Base-by-base conservation (phyloP, 2,329 filamentous ascomycete species). In the Penicillium aurantiogriseum region DNA sequence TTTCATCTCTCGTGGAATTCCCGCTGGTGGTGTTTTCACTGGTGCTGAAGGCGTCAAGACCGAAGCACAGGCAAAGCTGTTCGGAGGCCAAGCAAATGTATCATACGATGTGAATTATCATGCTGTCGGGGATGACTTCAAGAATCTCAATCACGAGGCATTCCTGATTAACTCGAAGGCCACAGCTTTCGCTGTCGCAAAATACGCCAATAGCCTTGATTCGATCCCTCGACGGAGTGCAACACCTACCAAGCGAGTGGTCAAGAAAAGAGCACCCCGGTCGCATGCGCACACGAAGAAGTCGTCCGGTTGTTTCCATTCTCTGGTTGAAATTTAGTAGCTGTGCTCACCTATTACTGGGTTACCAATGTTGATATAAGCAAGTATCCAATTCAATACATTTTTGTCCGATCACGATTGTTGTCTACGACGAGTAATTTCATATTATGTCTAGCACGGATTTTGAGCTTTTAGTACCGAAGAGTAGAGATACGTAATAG, bases 11-110 rank as follows among this genome's bases (percentile, higher is more conserved):
- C 81, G 84, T 55, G 87, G 87, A 3, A 91, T 92, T 42, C 88
- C 90, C 0, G 85, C 85, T 1, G 89, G 90, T 25, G 90, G 90
- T 31, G 85, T 92, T 59, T 88, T 89, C 54, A 91, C 89, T 2
- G 90, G 90, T 39, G 90, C 90, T 1, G 89, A 92, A 73, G 88
- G 83, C 13, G 72, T 90, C 75, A 92, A 92, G 83, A 91, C 88
- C 0, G 75, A 81, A 49, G 80, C 85, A 35, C 87, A 92, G 69
- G 83, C 75, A 2, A 77, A 76, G 40, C 75, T 85, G 74, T 93
- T 91, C 70, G 89, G 90, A n/a, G 90, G 90, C 38, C 77, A 80
- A 59, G 87, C 85, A 1, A 88, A 81, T 40, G 74, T 78, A n/a
- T 72, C 77, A 35, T 84, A 81, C 63, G 83, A 86, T 64, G 69